Evolutionary conservation across 2,329 filamentous ascomycete genomes (phyloP), one percentile per base, ranked within the genome.

Genomic region (Rutstroemia sp.): DNA sequence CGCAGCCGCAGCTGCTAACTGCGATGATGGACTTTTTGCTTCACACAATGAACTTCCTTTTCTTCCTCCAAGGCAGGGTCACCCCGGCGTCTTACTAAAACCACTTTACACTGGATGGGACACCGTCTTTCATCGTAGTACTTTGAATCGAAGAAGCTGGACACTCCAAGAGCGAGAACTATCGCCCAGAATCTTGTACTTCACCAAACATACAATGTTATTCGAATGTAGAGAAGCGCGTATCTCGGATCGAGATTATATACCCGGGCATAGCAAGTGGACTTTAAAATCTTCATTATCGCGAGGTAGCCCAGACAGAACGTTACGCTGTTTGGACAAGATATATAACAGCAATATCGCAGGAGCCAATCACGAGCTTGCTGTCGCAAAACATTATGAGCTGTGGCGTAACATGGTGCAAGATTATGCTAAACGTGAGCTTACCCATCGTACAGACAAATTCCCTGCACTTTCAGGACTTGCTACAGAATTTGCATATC

Each of bases 71-170:
- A 21, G 14, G 3, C 9, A 7, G 2, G 37, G 25, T 1, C 14
- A 27, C 25, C 27, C 48, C 17, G 38, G 19, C 6, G n/a, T 51
- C 17, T 27, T 52, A 7, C 39, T 54, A 21, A 50, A 54, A 21
- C 9, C 3, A 6, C 25, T 27, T 5, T 50, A 41, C 27, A 34
- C 52, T 3, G 52, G 52, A 34, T 54, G 52, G 45, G 51, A 58
- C 2, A 41, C 44, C 19, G 19, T 55, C 3, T 59, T 56, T 41
- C 19, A 12, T 14, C 17, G 42, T 17, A 48, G 42, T 14, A 34
- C 38, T 27, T 14, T 60, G 27, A 48, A 44, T 19, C n/a, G 16
- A 25, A 64, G 72, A 45, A 58, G 51, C 12, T 61, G 57, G 57
- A 59, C 54, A 17, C 34, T 59, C n/a, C 59, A 61, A 49, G 59